Percentiles rank a stretch among this genome's conserved stretches.
Evolutionary conservation across 352 stramenopile species (phyloP).

Genomic region (Phytophthora foliorum): DNA sequence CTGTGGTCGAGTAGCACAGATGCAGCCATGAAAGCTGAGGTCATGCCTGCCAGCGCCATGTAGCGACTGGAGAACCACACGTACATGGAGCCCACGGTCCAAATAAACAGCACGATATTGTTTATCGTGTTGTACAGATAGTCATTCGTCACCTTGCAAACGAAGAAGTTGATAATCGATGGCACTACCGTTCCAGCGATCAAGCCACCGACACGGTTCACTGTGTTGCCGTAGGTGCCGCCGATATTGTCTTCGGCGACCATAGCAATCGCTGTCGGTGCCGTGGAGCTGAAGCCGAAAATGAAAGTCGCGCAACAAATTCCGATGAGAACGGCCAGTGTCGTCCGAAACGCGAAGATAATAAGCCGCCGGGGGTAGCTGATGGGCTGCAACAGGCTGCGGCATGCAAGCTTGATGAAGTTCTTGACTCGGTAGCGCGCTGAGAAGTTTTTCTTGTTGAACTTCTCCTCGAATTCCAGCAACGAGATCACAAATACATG

Average conservation of each 20-base stretch:
- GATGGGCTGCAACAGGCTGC: slow-evolving; percentile 44
- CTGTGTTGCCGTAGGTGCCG: slow-evolving; percentile 73
- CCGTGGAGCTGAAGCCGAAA: slow-evolving; percentile 75
- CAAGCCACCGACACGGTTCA: slow-evolving; percentile 69
- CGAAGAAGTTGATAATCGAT: slow-evolving; percentile 83
- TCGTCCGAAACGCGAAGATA: slow-evolving; percentile 72
- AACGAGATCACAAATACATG: slow-evolving; percentile 74
- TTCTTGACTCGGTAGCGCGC: slow-evolving; percentile 57
- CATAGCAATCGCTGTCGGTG: slow-evolving; percentile 76
- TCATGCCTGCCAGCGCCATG: slow-evolving; percentile 65
- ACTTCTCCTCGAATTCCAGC: slow-evolving; percentile 69
- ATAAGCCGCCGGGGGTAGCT: slow-evolving; percentile 59
- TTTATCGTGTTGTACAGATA: slow-evolving; percentile 69
- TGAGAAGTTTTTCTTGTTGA: slow-evolving; percentile 82
- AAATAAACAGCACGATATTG: slow-evolving; percentile 73
- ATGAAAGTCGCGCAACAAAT: slow-evolving; percentile 77
- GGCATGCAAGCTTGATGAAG: slow-evolving; percentile 61
- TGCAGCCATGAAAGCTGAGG: slow-evolving; percentile 75
- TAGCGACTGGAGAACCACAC: slow-evolving; percentile 73
- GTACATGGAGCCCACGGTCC: slow-evolving; percentile 80
- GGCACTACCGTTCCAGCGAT: slow-evolving; percentile 80
- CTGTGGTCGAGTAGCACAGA: slow-evolving; percentile 68
- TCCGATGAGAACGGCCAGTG: slow-evolving; percentile 66
- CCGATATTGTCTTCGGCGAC: slow-evolving; percentile 73
- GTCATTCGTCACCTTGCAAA: slow-evolving; percentile 61